These are phyloP conservation scores for Lasiosphaeriaceae sp. DNA, from an alignment of 495 filamentous ascomycete species.

Conservation along the genomic window DNA sequence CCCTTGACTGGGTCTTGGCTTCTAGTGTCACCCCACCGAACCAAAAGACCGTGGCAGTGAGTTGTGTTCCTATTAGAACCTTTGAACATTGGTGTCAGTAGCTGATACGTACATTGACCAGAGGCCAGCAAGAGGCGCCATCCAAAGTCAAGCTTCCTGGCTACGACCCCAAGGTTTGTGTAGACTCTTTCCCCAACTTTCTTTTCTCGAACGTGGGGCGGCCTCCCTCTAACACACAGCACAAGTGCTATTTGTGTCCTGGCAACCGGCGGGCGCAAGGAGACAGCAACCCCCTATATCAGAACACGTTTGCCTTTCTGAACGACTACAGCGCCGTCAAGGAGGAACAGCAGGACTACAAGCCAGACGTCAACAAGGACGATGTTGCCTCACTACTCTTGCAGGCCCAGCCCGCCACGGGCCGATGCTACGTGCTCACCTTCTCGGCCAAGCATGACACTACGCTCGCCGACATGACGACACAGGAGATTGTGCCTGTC, in stretches of 20 bases:
- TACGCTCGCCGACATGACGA: conserved; percentile 81
- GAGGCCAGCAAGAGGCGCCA: conserved; percentile 85
- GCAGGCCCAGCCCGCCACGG: conserved; percentile 78
- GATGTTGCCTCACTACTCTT: conserved; percentile 76
- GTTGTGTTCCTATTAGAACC: conserved; percentile 23
- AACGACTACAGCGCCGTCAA: conserved; percentile 98
- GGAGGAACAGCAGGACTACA: conserved; percentile 69
- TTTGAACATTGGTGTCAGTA: background rate
- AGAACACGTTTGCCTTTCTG: conserved; percentile 86
- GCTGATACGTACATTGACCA: conserved; percentile 31
- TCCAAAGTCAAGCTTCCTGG: conserved; percentile 70
- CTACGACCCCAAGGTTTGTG: conserved; percentile 70
- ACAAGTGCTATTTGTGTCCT: conserved; percentile 89
- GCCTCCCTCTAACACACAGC: conserved; percentile 2
- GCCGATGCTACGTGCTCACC: conserved; percentile 96
- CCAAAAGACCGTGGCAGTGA: conserved; percentile 98
- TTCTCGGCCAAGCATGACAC: conserved; percentile 88
- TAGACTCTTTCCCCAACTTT: too few relatives aligned
- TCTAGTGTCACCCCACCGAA: conserved; percentile 90
- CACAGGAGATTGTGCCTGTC: conserved; percentile 66
- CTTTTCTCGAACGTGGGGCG: too few relatives aligned
- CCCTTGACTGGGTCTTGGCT: conserved; percentile 85
- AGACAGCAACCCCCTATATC: conserved; percentile 81
- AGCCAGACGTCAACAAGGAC: conserved; percentile 27
- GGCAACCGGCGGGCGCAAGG: conserved; percentile 90